These are phyloP conservation scores for Aspergillus pseudonomiae DNA, from an alignment of 2,329 filamentous ascomycete genomes.

Conservation along the genomic window DNA sequence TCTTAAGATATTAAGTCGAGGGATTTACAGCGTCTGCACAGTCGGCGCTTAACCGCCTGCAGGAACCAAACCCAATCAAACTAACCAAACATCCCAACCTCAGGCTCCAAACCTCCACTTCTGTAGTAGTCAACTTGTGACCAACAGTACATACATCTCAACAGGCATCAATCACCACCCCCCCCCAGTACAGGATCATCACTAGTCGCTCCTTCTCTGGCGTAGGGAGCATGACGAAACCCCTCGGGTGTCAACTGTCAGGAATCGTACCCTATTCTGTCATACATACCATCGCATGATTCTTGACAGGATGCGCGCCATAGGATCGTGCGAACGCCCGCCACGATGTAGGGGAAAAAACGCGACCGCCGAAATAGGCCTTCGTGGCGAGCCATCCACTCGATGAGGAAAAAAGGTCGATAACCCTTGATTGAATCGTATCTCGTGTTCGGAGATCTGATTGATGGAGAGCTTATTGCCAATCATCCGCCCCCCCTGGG, in stretches of 20 bases:
- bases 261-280: not conserved
- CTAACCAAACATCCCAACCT: not conserved
- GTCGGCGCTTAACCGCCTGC: conserved; percentile 6
- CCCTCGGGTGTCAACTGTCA: not conserved
- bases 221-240: not conserved
- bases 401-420: conserved; percentile 3
- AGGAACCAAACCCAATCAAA: conserved; percentile 3
- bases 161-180: not conserved
- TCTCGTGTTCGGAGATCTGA: conserved; percentile 10
- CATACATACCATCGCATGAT: conserved; percentile 4
- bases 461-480: conserved; percentile 5
- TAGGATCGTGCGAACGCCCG: not conserved
- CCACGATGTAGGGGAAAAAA: conserved; percentile 3
- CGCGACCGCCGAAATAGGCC: conserved; percentile 7
- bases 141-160: not conserved
- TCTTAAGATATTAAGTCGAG: not conserved
- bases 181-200: not conserved
- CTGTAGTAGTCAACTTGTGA: not conserved
- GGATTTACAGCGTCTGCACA: conserved; percentile 4
- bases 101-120: not conserved
- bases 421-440: conserved; percentile 6
- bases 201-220: not conserved
- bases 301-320: conserved; percentile 1
- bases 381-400: conserved; percentile 5
- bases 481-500: conserved; percentile 2